A percentile compares a stretch with the other conserved stretches of the same genome.
These are phyloP conservation scores for Inga leiocalycina DNA, from an alignment of 306 rosid genomes.

Conservation along the genomic window DNA sequence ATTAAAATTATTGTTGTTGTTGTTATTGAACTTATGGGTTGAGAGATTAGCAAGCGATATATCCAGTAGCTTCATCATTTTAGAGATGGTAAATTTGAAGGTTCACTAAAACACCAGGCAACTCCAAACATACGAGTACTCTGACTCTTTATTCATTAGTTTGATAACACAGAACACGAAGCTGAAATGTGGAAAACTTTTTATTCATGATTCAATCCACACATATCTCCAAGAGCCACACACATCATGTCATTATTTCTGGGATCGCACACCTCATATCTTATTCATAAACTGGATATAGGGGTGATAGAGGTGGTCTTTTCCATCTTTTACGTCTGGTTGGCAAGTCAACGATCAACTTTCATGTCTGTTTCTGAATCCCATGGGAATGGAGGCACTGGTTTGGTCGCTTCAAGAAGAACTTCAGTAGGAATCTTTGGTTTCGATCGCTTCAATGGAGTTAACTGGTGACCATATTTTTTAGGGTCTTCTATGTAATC, in stretches of 20 bases:
- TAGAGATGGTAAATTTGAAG: background rate
- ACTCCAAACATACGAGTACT: background rate
- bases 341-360: slow-evolving; percentile 15
- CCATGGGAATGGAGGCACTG: slow-evolving; percentile 72
- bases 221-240: background rate
- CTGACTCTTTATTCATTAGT: background rate
- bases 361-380: slow-evolving; percentile 37
- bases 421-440: slow-evolving; percentile 58
- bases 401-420: slow-evolving; percentile 66
- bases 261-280: slow-evolving; percentile 11
- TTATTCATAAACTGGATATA: slow-evolving; percentile 24
- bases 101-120: background rate
- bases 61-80: background rate
- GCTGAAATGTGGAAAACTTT: background rate
- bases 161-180: background rate
- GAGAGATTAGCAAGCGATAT: background rate
- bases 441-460: slow-evolving; percentile 58
- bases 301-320: background rate
- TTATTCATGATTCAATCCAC: background rate
- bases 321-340: slow-evolving; percentile 31
- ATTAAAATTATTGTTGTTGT: background rate
- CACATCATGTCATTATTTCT: background rate
- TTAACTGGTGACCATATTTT: slow-evolving; percentile 53
- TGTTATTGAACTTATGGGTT: background rate
- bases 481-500: slow-evolving; percentile 57